These are phyloP conservation scores for Diaporthe ampelina DNA, from an alignment of 2,329 filamentous ascomycete species.

Conservation along the genomic window DNA sequence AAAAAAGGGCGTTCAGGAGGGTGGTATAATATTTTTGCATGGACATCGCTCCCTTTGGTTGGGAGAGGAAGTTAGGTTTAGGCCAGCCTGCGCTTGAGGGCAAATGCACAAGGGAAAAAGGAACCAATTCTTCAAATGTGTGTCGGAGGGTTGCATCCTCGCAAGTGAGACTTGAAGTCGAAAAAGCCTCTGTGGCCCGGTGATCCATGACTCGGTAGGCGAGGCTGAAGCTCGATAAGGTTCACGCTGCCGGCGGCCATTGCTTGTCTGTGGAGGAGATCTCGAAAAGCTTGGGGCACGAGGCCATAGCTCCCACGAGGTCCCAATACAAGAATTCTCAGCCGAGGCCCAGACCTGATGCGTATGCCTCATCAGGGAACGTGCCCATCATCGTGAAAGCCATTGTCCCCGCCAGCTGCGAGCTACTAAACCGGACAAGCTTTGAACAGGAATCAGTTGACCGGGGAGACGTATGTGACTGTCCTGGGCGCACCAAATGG, in stretches of 20 bases:
- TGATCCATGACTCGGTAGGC: conserved; percentile 16
- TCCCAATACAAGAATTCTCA: background rate
- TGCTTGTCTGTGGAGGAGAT: background rate
- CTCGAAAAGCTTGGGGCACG: conserved; percentile 5
- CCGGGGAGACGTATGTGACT: background rate
- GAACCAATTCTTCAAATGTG: background rate
- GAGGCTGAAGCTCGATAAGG: conserved; percentile 13
- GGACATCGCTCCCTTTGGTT: conserved; percentile 22
- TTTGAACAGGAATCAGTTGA: background rate
- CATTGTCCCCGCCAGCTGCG: background rate
- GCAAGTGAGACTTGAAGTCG: background rate
- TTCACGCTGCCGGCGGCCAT: conserved; percentile 19
- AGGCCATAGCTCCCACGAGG: conserved; percentile 28
- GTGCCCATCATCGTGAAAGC: background rate
- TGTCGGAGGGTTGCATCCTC: background rate
- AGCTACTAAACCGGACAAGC: background rate
- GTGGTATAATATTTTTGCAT: conserved; percentile 18
- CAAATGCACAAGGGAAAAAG: conserved; percentile 17
- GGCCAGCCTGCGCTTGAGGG: conserved; percentile 16
- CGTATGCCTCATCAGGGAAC: background rate
- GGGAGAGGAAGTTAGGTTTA: conserved; percentile 11
- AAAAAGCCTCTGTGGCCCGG: conserved; percentile 8
- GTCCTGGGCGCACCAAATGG: background rate
- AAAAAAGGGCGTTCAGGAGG: conserved; percentile 38
- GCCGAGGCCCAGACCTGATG: background rate